Evolutionary conservation across 345 rosid species (phyloP).

Genomic region (Combretum micranthum): DNA sequence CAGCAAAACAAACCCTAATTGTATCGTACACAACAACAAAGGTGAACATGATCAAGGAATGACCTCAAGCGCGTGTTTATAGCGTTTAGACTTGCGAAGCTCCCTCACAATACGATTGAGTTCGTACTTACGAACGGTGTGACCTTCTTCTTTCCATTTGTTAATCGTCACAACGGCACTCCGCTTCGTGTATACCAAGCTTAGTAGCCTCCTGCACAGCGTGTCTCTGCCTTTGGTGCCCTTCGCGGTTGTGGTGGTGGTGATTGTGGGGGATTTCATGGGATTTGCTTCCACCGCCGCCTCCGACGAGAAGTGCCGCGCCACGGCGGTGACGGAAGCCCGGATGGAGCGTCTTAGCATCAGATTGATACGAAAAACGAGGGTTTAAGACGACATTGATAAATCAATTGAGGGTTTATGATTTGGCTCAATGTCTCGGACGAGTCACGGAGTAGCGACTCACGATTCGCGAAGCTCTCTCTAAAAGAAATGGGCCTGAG

Average conservation of each 20-base stretch:
- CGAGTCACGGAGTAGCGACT: no score
- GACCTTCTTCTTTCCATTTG: conserved; percentile 82
- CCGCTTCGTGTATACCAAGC: conserved; percentile 64
- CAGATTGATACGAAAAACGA: no score
- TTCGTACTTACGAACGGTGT: conserved; percentile 56
- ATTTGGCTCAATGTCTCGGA: no score
- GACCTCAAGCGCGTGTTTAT: conserved; percentile 91
- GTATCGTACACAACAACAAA: no score
- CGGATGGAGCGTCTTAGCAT: conserved; percentile 32
- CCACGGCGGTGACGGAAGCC: conserved; percentile 25
- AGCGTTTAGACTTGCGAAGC: conserved; percentile 83
- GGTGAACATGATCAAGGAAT: conserved; percentile 1
- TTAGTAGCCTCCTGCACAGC: conserved; percentile 61
- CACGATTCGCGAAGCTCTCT: no score
- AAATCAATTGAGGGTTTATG: no score
- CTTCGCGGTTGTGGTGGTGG: conserved; percentile 6
- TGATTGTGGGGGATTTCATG: neutral
- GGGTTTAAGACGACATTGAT: no score
- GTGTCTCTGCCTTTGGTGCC: conserved; percentile 36
- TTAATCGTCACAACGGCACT: conserved; percentile 63
- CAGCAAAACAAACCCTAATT: neutral
- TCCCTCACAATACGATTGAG: conserved; percentile 75
- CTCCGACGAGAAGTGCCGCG: conserved; percentile 37
- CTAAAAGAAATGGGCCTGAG: no score
- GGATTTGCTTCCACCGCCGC: conserved; percentile 15